Evolutionary conservation across 331 rosid species (phyloP), one percentile per base, ranked within the genome.

Genomic region (Saraca asoca): DNA sequence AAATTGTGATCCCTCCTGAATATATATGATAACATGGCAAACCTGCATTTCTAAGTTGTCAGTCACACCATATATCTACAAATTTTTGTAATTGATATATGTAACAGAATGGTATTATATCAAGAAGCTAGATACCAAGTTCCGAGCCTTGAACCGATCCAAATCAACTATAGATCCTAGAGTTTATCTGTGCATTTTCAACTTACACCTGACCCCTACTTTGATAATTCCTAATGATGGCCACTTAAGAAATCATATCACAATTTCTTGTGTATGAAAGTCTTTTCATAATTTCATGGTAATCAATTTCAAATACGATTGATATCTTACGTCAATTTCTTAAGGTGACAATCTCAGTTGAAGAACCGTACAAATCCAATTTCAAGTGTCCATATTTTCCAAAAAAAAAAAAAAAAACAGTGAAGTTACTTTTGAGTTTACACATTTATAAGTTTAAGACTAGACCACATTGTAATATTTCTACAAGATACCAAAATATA

Each of bases 1-100:
- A 74, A 93, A 84, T 52, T 79, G 86, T 11, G 85, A 85, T 5
- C 96, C 95, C 70, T 93, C 98, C 77, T 85, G 86, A 81, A 85
- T 79, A 69, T 85, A 82, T 78, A 93, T 51, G 69, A 93, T 74
- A 48, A 90, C 82, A 82, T 89, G 98, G 66, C 95, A 93, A 73
- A 93, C 98, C 96, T 93, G 95, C 91, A 89, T 77, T 68, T 68
- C 82, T 75, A 83, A 7, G 56, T 31, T n/a, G 78, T 74, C 57
- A 70, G 58, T 68, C 45, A 62, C 13, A 81, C 51, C 39, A 58
- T 62, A 43, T 17, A 63, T 7, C 2, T 74, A 65, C 61, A 33
- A 20, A 6, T 73, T 58, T 54, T 49, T n/a, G 39, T 14, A 44
- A 55, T 18, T 18, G 5, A 54, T 45, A 66, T 43, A 78, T 24